Conservation (phyloP, 148 eudicot species). For the Euryodendron excelsum region DNA sequence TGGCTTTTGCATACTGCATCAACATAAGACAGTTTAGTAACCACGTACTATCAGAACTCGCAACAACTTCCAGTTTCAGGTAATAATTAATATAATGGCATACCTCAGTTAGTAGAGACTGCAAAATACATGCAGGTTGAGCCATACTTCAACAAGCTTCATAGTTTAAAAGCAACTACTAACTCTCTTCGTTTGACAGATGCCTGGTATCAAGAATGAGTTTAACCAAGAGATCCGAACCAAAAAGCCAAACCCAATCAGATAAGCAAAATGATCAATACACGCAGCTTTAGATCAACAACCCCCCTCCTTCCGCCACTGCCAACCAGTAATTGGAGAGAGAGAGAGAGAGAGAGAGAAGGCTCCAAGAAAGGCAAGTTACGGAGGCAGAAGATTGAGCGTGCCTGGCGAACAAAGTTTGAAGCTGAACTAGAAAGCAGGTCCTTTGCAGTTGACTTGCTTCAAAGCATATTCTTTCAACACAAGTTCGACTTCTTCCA, state of each 20-base stretch:
- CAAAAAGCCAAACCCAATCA: background rate
- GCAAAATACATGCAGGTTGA: background rate
- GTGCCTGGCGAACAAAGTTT: background rate
- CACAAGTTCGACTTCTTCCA: conserved; percentile 69
- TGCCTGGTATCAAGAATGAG: background rate
- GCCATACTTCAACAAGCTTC: background rate
- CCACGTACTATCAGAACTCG: background rate
- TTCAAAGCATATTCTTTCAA: conserved; percentile 53
- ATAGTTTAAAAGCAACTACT: background rate
- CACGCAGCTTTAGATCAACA: background rate
- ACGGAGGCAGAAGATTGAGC: background rate
- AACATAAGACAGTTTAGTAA: background rate
- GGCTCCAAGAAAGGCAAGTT: background rate
- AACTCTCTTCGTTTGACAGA: background rate
- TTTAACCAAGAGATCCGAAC: background rate
- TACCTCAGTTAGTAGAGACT: background rate
- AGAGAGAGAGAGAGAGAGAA: background rate
- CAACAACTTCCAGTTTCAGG: background rate
- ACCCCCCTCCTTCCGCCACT: background rate
- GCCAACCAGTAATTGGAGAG: background rate
- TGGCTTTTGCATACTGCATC: background rate
- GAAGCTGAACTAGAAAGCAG: background rate
- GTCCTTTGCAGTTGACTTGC: conserved; percentile 8
- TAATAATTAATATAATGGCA: background rate
- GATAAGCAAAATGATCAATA: background rate